Evolutionary conservation across 345 rosid species (phyloP).

Genomic region (Litchi chinensis): DNA sequence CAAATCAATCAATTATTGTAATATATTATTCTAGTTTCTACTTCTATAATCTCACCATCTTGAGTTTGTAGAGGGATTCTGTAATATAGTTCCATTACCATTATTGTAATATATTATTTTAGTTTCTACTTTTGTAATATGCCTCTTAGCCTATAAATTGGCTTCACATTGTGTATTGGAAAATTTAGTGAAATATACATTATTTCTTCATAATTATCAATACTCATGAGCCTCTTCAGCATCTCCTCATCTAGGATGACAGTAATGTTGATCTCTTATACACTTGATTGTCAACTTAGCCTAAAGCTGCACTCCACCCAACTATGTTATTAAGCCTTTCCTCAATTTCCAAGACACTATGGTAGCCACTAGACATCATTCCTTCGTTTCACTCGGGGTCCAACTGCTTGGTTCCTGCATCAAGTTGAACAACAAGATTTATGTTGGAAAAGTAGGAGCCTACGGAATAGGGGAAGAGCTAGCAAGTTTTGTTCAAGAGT

Average conservation of each 20-base stretch:
- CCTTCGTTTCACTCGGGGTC: slow-evolving; percentile 99
- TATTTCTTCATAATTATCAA: no score
- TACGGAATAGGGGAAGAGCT: slow-evolving; percentile 87
- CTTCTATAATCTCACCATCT: no score
- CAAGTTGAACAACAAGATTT: slow-evolving; percentile 86
- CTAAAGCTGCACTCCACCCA: slow-evolving; percentile 99
- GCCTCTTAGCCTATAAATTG: no score
- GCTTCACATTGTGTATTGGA: no score
- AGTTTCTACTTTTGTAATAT: no score
- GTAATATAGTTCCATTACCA: no score
- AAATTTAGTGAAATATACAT: no score
- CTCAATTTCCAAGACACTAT: slow-evolving; percentile 93
- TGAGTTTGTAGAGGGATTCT: no score
- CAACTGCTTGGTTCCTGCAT: slow-evolving; percentile 88
- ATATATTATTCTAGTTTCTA: no score
- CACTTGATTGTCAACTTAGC: slow-evolving; percentile 97
- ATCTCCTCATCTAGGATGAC: slow-evolving; percentile 92
- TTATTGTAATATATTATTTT: no score
- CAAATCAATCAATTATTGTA: no score
- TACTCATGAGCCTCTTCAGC: slow-evolving; percentile 78
- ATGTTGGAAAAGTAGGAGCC: slow-evolving; percentile 96
- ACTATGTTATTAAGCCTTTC: slow-evolving; percentile 91
- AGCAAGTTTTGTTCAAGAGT: slow-evolving; percentile 85
- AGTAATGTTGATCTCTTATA: slow-evolving; percentile 90
- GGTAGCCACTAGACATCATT: slow-evolving; percentile 93